Evolutionary conservation across 768 basidiomycete species (phyloP), one percentile per base, ranked within the genome.

Genomic region (Dioszegia hungarica): DNA sequence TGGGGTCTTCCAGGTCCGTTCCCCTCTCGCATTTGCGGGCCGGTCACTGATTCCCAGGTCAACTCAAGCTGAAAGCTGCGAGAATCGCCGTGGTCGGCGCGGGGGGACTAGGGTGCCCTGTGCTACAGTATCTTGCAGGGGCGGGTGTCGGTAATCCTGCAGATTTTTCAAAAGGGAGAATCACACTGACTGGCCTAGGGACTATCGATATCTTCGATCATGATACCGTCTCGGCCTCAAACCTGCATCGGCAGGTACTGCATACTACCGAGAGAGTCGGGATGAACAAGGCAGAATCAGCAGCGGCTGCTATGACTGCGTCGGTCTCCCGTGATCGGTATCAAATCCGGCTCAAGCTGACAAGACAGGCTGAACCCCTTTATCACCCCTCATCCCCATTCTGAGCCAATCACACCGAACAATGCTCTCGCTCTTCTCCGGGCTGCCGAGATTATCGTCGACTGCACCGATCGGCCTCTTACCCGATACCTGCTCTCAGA

Each of bases 81-180:
- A 85, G 85, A 2, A 85, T 93, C 1, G 85, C 85, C 15, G 90
- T 98, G 3, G 83, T 97, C 3, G 95, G 95, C 25, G 95, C 93
- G 15, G 95, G 95, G 0, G 95, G 95, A 9, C 81, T 99, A 12
- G 95, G 95, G 11, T 98, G 95, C 74, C 92, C 95, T 44, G 90
- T 89, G 37, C 80, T 99, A 43, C 90, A 95, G 70, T 95, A 98
- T 75, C 83, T 99, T 11, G 90, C 85, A 3, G 89, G 90, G 6
- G 88, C 90, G 14, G 95, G 95, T 24, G 81, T 98, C 57, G 94
- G 94, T 89, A 66, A 62, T 86, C 19, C 15, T n/a, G 0, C n/a
- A 47, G 31, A 11, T 17, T 1, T n/a, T 11, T 31, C 44, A 24
- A 46, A 5, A 40, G 20, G 41, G 37, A 46, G 45, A n/a, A n/a